Base-by-base conservation (phyloP, 495 filamentous ascomycete species). In the Hyaloscypha hepaticicola region DNA sequence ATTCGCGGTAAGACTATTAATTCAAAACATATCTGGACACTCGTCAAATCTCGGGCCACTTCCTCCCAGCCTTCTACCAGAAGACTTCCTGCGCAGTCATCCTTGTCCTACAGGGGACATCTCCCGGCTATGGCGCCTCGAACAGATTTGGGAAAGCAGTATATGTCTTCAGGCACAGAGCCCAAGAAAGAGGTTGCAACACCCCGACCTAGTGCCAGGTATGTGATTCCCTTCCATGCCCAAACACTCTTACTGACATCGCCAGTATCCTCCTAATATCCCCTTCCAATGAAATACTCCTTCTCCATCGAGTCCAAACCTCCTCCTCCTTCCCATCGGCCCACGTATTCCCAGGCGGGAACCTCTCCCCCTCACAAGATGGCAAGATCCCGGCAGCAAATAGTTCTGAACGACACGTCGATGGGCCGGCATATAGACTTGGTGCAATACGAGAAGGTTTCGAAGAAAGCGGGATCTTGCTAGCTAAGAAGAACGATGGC, bases 301-400 rank as follows among this genome's bases (percentile, higher is more conserved):
- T 98, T 24, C 85, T 99, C 2, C 92, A 92, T 70, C 87, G 95
- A 58, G 91, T 97, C 14, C 80, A 87, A 55, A 90, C 86, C 0
- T 94, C 92, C 2, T 85, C 82, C 6, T 88, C 92, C 25, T 99
- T 97, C 66, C 84, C 95, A 16, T 94, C 90, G 0, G 94, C 93
- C 0, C 93, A 98, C 72, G 95, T 99, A 62, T 99, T 99, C 70
- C 95, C 95, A 0, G 95, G 95, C n/a, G 95, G 95, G 0, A 93
- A 95, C 66, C 77, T 96, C 8, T 89, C 89, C 0, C 58, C 76
- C 0, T 83, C 85, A 49, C 87, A 92, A 63, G 92, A 96, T 63
- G 91, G 88, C 8, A 65, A 75, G 0, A 79, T 87, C 28, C 85
- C 86, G 6, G 70, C 74, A 0, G 72, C 79, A 0, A 77, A 80